Evolutionary conservation across 2,329 filamentous ascomycete species (phyloP).

Genomic region (Ophiostoma ips): DNA sequence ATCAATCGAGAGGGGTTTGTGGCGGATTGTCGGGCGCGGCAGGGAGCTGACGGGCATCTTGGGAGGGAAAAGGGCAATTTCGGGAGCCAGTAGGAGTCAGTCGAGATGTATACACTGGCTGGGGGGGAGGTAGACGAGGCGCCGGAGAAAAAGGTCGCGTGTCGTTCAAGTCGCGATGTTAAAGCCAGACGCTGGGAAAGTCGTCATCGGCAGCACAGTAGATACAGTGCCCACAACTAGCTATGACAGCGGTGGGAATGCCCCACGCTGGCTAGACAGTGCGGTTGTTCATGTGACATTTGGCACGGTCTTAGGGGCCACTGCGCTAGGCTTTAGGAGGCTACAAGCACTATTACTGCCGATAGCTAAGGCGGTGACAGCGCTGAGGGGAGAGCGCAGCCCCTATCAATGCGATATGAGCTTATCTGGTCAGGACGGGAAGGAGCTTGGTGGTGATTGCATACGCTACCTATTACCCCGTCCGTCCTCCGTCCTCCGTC

Average conservation of each 20-base stretch:
- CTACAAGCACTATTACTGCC: no score
- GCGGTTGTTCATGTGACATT: neutral
- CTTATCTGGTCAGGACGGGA: neutral
- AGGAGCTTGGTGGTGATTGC: neutral
- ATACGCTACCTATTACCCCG: no score
- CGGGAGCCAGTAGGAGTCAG: neutral
- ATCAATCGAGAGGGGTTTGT: neutral
- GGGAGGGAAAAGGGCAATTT: neutral
- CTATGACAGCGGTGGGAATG: neutral
- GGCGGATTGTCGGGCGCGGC: neutral
- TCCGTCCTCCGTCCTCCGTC: no score
- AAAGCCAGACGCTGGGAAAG: neutral
- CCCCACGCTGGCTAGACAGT: conserved; percentile 9
- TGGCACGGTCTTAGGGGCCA: neutral
- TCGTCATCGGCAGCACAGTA: neutral
- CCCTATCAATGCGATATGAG: conserved; percentile 4
- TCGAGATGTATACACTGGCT: neutral
- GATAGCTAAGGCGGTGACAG: conserved; percentile 8
- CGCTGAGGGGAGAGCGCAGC: neutral
- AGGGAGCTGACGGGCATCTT: conserved; percentile 3
- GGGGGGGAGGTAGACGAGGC: neutral
- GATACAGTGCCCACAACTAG: neutral
- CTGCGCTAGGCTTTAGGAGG: no score
- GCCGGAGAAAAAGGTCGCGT: conserved; percentile 1
- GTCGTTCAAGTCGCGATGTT: conserved; percentile 1